Percentiles rank a stretch among this genome's conserved stretches.
Conservation (phyloP, 129 eudicot species). For the Erigeron canadensis region DNA sequence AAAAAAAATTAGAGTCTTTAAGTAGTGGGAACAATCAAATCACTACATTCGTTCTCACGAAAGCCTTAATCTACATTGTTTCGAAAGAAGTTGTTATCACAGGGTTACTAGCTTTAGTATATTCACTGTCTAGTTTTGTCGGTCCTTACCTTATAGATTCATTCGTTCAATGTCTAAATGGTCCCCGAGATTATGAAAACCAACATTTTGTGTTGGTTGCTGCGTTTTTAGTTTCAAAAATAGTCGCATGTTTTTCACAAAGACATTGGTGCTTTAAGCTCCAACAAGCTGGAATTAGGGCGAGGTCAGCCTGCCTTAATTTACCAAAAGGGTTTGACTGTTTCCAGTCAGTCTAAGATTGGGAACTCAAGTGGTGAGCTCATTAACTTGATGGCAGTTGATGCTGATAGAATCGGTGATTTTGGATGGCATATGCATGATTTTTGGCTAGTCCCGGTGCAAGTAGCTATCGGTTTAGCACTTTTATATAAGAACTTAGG, state of each 20-base stretch:
- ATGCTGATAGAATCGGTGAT: conserved; percentile 82
- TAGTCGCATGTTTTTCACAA: conserved; percentile 58
- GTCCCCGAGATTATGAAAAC: conserved; percentile 43
- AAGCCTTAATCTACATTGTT: conserved; percentile 52
- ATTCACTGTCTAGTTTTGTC: conserved; percentile 60
- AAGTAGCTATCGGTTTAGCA: conserved; percentile 56
- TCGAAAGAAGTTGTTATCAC: conserved; percentile 62
- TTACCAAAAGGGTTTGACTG: conserved; percentile 74
- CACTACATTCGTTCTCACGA: conserved; percentile 56
- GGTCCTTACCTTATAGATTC: conserved; percentile 87
- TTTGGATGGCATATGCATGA: conserved; percentile 77
- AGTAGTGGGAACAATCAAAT: conserved; percentile 25
- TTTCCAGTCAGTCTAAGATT: conserved; percentile 66
- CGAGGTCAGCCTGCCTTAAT: conserved; percentile 60
- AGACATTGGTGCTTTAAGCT: conserved; percentile 75
- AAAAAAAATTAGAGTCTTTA: conserved; percentile 39
- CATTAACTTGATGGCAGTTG: conserved; percentile 84
- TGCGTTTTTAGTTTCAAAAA: conserved; percentile 57
- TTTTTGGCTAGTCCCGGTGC: conserved; percentile 67
- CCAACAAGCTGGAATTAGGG: conserved; percentile 66
- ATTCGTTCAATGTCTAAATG: conserved; percentile 74
- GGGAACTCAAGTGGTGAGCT: conserved; percentile 79
- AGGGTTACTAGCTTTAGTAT: conserved; percentile 40
- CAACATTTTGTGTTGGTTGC: conserved; percentile 63
- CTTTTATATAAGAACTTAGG: conserved; percentile 72